Percentiles rank a stretch among this genome's conserved stretches.
These are phyloP conservation scores for Lipomyces chichibuensis DNA, from an alignment of 805 yeast genomes.

Conservation along the genomic window DNA sequence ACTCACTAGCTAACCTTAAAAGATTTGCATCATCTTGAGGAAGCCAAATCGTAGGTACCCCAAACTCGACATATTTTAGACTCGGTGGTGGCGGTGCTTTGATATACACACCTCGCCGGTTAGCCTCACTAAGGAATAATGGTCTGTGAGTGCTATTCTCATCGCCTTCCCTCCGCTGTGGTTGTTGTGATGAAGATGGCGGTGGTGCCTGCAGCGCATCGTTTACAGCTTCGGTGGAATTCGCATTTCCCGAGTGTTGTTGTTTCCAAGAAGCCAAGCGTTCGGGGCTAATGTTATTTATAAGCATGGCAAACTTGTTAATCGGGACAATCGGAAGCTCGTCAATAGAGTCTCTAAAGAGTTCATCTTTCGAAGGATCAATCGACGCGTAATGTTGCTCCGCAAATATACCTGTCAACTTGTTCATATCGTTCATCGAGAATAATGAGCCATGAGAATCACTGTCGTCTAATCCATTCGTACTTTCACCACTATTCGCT, in stretches of 20 bases:
- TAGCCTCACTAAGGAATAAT: slow-evolving; percentile 28
- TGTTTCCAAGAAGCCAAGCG: slow-evolving; percentile 6
- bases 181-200: background rate
- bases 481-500: slow-evolving; percentile 6
- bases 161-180: background rate
- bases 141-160: slow-evolving; percentile 10
- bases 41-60: slow-evolving; percentile 94
- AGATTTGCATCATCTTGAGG: slow-evolving; percentile 88
- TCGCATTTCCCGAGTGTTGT: background rate
- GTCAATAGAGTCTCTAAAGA: slow-evolving; percentile 43
- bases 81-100: slow-evolving; percentile 94
- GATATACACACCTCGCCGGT: slow-evolving; percentile 43
- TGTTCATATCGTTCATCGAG: background rate
- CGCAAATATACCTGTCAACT: slow-evolving; percentile 10
- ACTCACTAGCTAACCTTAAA: slow-evolving; percentile 80
- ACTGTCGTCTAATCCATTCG: background rate
- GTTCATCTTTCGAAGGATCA: slow-evolving; percentile 16
- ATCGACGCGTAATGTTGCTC: slow-evolving; percentile 21
- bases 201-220: background rate
- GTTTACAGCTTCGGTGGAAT: background rate
- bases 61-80: slow-evolving; percentile 70
- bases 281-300: slow-evolving; percentile 13
- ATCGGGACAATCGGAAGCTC: slow-evolving; percentile 43
- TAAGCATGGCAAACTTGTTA: slow-evolving; percentile 30
- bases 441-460: background rate